A percentile compares a stretch with the other conserved stretches of the same genome.
phyloP scores from a whole-genome alignment of 805 yeast species.

The Huiozyma sinensis region DNA sequence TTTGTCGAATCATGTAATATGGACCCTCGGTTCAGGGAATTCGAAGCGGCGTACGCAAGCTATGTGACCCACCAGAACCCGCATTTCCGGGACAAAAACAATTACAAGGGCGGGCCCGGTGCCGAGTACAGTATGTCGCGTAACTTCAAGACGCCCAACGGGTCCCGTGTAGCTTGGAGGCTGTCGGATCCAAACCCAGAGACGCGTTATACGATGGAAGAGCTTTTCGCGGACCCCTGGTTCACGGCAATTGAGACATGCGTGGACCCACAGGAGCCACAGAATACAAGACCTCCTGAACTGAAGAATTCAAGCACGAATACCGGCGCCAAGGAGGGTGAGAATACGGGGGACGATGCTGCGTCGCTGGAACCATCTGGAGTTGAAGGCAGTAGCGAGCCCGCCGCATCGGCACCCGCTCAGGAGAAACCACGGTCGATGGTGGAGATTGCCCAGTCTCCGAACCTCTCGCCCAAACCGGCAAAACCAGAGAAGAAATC shows the following conservation, averaged over 20 bases:
- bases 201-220: conserved; percentile 44
- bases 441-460: conserved; percentile 17
- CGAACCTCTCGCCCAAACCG: neutral
- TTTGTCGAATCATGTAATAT: conserved; percentile 40
- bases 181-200: conserved; percentile 52
- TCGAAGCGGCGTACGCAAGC: conserved; percentile 37
- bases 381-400: neutral
- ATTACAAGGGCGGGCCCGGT: conserved; percentile 52
- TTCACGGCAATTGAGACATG: conserved; percentile 52
- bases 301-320: conserved; percentile 15
- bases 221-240: conserved; percentile 55
- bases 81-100: conserved; percentile 35
- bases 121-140: conserved; percentile 61
- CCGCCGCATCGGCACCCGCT: neutral
- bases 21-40: conserved; percentile 48
- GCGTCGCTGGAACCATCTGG: neutral
- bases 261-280: conserved; percentile 18
- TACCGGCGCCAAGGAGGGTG: conserved; percentile 5
- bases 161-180: conserved; percentile 66
- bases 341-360: conserved; percentile 8
- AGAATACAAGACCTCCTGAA: conserved; percentile 15
- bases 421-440: conserved; percentile 14
- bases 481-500: neutral
- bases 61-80: conserved; percentile 34
- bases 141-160: conserved; percentile 46